Evolutionary conservation across 352 stramenopile genomes (phyloP), one percentile per base, ranked within the genome.

Genomic region (Globisporangium iwayamae): DNA sequence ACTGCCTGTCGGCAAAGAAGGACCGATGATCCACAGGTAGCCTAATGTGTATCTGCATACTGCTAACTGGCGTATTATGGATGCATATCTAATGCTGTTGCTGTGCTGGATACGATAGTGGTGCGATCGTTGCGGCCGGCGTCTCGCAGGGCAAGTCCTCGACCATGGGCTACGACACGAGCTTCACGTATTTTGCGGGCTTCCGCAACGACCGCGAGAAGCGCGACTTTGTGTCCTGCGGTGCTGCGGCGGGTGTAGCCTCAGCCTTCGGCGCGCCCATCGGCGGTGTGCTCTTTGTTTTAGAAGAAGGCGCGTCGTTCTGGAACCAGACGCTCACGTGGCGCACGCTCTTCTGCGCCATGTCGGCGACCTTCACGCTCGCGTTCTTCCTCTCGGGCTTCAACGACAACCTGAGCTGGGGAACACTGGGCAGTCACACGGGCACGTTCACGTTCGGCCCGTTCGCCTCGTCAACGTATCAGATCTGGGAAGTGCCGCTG

Each of bases 271-370:
- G 94, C 25, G 96, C 97, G 11, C 98, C 98, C 1, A 99, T 99
- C 60, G 98, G 98, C 53, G 98, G 98, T 55, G 96, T 99, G 47
- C 64, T 99, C 13, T 99, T 99, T 63, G 92, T 90, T 13, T 71
- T 99, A 5, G 98, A 99, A 75, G 98, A 99, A 80, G 96, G 96
- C 48, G 94, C 97, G 6, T 98, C 92, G 14, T 99, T 99, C 77
- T 99, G 97, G 97, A 96, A 96, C 54, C 97, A 98, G 55, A 98
- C 97, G 66, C 82, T 99, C 14, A 99, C 97, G 22, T 99, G 97
- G 97, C 81, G 96, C 54, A 96, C 91, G 9, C 98, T 99, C 66
- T 98, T 99, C 68, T 98, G 96, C 72, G 94, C 96, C 18, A 98
- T 99, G 92, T 91, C 83, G 32, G 85, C 87, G 2, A 54, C 82